phyloP scores from a whole-genome alignment of 1,284 basidiomycete species.

The Uromyces viciae-fabae region DNA sequence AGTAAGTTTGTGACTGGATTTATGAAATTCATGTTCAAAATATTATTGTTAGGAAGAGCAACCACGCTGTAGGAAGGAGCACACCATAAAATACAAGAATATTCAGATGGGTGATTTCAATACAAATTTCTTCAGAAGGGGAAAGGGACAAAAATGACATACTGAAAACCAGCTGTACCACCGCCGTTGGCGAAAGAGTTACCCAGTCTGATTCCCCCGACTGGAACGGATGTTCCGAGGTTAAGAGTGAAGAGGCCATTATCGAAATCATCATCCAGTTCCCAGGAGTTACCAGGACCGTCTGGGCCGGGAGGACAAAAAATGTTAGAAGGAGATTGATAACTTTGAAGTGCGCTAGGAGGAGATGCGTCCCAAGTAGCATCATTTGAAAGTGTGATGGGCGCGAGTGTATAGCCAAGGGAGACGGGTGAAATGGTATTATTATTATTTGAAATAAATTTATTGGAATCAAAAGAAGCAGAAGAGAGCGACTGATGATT shows the following conservation, averaged over 20 bases:
- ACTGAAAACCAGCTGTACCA: constrained; percentile 82
- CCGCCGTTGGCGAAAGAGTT: constrained; percentile 79
- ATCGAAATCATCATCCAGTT: constrained; percentile 66
- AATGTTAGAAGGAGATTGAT: constrained; percentile 68
- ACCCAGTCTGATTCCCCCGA: constrained; percentile 76
- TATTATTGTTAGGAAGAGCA: constrained; percentile 51
- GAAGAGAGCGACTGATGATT: constrained; percentile 52
- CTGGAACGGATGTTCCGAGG: constrained; percentile 68
- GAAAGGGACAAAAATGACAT: constrained; percentile 50
- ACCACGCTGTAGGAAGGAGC: constrained; percentile 47
- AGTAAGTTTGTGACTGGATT: constrained; percentile 48
- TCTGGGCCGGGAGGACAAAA: constrained; percentile 78
- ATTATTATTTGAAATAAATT: constrained; percentile 56
- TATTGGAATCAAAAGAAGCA: constrained; percentile 7
- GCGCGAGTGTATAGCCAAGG: constrained; percentile 68
- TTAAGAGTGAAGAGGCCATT: constrained; percentile 68
- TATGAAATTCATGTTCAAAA: constrained; percentile 50
- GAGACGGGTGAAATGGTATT: constrained; percentile 64
- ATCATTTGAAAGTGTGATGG: constrained; percentile 66
- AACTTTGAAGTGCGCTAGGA: constrained; percentile 65
- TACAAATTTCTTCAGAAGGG: background rate
- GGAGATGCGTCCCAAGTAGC: constrained; percentile 66
- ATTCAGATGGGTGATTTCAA: background rate
- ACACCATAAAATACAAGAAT: background rate
- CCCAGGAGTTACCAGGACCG: constrained; percentile 76